A percentile compares a stretch with the other conserved stretches of the same genome.
Evolutionary conservation across 225 moss, liverwort and hornwort genomes (phyloP).

Genomic region (Takakia lepidozioides): DNA sequence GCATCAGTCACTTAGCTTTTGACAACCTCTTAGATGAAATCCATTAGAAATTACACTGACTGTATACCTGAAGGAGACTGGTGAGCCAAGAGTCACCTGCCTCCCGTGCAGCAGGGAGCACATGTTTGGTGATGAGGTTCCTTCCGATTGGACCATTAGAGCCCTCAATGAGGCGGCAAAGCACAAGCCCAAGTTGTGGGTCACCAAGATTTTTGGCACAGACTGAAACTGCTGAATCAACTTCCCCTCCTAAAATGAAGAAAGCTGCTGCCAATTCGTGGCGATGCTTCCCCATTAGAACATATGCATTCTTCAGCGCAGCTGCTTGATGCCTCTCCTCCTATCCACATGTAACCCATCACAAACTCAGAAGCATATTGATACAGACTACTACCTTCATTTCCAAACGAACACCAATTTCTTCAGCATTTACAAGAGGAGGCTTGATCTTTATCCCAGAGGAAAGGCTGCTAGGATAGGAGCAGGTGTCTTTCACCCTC

Average conservation of each 20-base stretch:
- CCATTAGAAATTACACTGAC: too few relatives aligned
- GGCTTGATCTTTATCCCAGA: too few relatives aligned
- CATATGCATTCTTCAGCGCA: constrained; percentile 97
- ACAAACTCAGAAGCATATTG: too few relatives aligned
- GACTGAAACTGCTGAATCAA: constrained; percentile 69
- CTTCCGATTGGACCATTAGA: constrained; percentile 66
- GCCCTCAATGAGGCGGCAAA: constrained; percentile 84
- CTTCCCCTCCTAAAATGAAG: constrained; percentile 83
- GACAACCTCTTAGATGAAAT: too few relatives aligned
- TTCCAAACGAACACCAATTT: too few relatives aligned
- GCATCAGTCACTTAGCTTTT: too few relatives aligned
- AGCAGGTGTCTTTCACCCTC: too few relatives aligned
- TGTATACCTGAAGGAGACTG: constrained; percentile 95
- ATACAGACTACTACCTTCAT: too few relatives aligned
- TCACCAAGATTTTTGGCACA: constrained; percentile 92
- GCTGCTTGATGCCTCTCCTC: constrained; percentile 87
- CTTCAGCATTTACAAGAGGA: too few relatives aligned
- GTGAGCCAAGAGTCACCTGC: constrained; percentile 84
- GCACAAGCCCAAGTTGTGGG: constrained; percentile 80
- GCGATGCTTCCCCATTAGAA: constrained; percentile 94
- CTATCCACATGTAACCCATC: too few relatives aligned
- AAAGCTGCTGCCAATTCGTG: constrained; percentile 92
- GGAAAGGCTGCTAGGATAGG: too few relatives aligned
- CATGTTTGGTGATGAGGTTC: constrained; percentile 69
- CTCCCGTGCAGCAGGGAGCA: constrained; percentile 56